Percentiles rank a stretch among this genome's conserved stretches.
Conservation (phyloP, 2,329 filamentous ascomycete species). For the Penicillium sp. region DNA sequence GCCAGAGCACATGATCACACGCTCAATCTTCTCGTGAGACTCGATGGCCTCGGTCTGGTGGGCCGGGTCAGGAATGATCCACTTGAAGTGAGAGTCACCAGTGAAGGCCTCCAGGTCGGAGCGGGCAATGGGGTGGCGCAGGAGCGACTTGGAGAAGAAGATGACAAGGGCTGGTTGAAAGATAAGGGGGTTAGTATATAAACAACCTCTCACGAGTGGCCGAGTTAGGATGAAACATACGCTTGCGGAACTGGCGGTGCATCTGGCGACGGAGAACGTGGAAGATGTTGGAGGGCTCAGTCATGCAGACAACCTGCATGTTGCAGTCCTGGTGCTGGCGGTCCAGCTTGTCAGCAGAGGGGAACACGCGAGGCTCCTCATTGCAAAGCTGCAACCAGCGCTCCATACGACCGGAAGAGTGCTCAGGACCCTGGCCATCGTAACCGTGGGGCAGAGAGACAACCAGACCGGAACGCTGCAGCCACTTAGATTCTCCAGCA, state of each 20-base stretch:
- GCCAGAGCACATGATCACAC: conserved; percentile 90
- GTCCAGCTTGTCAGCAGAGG: conserved; percentile 81
- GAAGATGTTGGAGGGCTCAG: conserved; percentile 94
- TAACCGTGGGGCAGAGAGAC: conserved; percentile 97
- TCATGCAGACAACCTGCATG: conserved; percentile 98
- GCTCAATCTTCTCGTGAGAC: conserved; percentile 81
- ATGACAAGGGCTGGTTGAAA: conserved; percentile 72
- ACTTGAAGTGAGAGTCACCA: conserved; percentile 89
- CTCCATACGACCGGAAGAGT: conserved; percentile 96
- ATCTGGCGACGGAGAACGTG: conserved; percentile 95
- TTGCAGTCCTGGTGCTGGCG: conserved; percentile 99
- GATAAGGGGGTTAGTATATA: conserved; percentile 17
- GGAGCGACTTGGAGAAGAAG: conserved; percentile 97
- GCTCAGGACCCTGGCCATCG: conserved; percentile 96
- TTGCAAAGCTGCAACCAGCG: conserved; percentile 96
- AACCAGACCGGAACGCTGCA: conserved; percentile 94
- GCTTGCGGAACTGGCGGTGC: conserved; percentile 99
- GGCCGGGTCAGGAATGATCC: conserved; percentile 90
- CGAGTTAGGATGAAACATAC: conserved; percentile 57
- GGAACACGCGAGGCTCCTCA: conserved; percentile 94
- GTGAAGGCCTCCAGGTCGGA: conserved; percentile 89
- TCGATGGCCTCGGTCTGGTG: conserved; percentile 73
- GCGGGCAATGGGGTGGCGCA: conserved; percentile 89
- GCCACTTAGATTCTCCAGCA: conserved; percentile 97
- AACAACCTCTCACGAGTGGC: not conserved